phyloP scores from a whole-genome alignment of 2,329 filamentous ascomycete species.

The Gaeumannomyces sp. region DNA sequence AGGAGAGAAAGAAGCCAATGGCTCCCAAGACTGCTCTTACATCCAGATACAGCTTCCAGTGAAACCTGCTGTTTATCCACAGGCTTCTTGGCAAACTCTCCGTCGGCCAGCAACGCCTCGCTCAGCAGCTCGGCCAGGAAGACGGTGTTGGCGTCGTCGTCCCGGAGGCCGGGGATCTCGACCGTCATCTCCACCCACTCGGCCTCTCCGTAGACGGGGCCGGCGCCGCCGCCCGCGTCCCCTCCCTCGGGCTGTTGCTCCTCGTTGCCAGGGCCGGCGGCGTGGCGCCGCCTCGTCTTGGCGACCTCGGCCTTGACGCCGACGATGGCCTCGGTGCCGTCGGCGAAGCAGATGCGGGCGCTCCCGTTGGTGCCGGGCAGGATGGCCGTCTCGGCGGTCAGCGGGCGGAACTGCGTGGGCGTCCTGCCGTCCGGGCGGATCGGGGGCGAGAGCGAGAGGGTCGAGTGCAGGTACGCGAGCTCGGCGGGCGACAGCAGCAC shows the following conservation, averaged over 20 bases:
- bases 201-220: slow-evolving; percentile 36
- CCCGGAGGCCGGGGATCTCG: slow-evolving; percentile 83
- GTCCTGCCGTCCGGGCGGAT: slow-evolving; percentile 83
- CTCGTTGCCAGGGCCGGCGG: slow-evolving; percentile 20
- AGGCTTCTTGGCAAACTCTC: slow-evolving; percentile 63
- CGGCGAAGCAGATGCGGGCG: slow-evolving; percentile 87
- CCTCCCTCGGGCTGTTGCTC: slow-evolving; percentile 24
- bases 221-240: slow-evolving; percentile 22
- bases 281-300: slow-evolving; percentile 42
- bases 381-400: slow-evolving; percentile 85
- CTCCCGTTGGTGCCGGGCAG: slow-evolving; percentile 87
- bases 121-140: slow-evolving; percentile 84
- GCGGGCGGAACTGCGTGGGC: slow-evolving; percentile 80
- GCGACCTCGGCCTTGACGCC: slow-evolving; percentile 95
- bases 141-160: slow-evolving; percentile 84
- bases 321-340: slow-evolving; percentile 93
- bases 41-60: slow-evolving; percentile 95
- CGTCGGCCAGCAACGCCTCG: slow-evolving; percentile 75
- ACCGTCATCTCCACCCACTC: slow-evolving; percentile 89
- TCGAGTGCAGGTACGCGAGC: slow-evolving; percentile 88
- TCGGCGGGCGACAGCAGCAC: slow-evolving; percentile 88
- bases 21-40: slow-evolving; percentile 43
- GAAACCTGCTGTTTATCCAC: slow-evolving; percentile 84
- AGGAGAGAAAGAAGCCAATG: not conserved
- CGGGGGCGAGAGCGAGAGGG: slow-evolving; percentile 73